Evolutionary conservation across 768 basidiomycete species (phyloP), one percentile per base, ranked within the genome.

Genomic region (Chalciporus pseudorubinellus): DNA sequence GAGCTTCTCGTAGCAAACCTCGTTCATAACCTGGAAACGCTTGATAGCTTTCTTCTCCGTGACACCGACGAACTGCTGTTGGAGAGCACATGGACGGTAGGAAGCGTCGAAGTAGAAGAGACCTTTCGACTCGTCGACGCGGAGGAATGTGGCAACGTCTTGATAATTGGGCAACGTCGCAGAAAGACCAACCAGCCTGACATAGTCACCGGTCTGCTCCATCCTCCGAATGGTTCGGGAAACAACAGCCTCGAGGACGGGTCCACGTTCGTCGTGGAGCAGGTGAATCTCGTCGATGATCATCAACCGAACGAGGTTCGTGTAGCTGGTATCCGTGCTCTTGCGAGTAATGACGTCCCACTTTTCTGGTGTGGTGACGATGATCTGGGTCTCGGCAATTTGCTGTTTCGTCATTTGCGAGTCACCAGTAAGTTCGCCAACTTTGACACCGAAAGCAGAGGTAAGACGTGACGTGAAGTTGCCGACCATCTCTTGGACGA

Each of bases 41-140:
- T 95, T 98, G 78, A 98, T 98, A 0, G 97, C 97, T 70, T 97
- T 98, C 80, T 98, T 98, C 77, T 98, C 97, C 1, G 95, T 98
- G 51, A 99, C 84, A 38, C 97, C 97, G 53, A 98, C 84, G 71
- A 98, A 98, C 63, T 97, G 92, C 62, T 98, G 95, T 63, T 95
- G 92, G 18, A 99, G 84, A 3, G 87, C 90, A 63, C 97, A 98
- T 18, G 95, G 95, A 36, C 97, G 81, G 64, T 91, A 95, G 0
- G 91, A 83, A 0, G 93, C 87, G 60, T 99, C 95, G 62, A 99
- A 99, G 75, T 95, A 95, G 74, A 99, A 99, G 0, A 99, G 74
- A 0, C 97, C 95, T 68, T 92, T 93, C 39, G 82, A 80, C 48
- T 85, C 83, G 65, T 99, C 92, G 6, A 98, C 94, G 7, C 94